Base-by-base conservation (phyloP, 352 stramenopile genomes). In the Phytophthora litchii region DNA sequence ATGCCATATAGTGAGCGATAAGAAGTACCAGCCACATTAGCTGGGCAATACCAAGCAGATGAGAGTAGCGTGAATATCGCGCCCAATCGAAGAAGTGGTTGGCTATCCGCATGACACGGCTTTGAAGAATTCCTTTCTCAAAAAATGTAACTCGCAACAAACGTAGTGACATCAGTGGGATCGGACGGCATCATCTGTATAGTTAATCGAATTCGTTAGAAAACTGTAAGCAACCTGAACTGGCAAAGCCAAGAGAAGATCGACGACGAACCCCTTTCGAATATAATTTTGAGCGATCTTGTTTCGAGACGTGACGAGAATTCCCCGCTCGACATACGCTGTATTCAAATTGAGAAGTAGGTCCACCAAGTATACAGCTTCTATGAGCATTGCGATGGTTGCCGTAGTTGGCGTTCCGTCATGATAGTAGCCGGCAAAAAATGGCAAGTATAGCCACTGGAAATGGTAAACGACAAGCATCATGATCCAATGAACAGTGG, bases 1-100 rank as follows among this genome's bases (percentile, higher is more conserved):
- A 88, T 4, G 75, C 73, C 36, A 81, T 68, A 36, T 83, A 70
- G 63, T 84, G 75, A 10, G 74, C 63, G 13, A 71, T 64, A 3
- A 82, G 42, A 10, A 85, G 32, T 0, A 86, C 60, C 4, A 72
- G 11, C 37, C 66, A 50, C 11, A 86, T 45, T 29, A 83, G 44
- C 13, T 66, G 51, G 4, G 55, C 40, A 9, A 85, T 69, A 1
- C 68, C 60, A 7, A 83, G 19, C 5, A 75, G 3, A 37, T 81
- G 60, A 0, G 60, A 72, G 20, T 71, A 72, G 0, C 66, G 43
- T 0, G 64, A 79, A 34, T 72, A 83, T 1, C 60, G 42, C 3
- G 66, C 27, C 37, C 57, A 56, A 45, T 67, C 71, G 3, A 49
- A 60, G 4, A 71, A 4, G 50, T 52, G 25, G 35, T 43, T 54